Conservation (phyloP, 164 flowering plant species). For the Umbellularia californica region DNA sequence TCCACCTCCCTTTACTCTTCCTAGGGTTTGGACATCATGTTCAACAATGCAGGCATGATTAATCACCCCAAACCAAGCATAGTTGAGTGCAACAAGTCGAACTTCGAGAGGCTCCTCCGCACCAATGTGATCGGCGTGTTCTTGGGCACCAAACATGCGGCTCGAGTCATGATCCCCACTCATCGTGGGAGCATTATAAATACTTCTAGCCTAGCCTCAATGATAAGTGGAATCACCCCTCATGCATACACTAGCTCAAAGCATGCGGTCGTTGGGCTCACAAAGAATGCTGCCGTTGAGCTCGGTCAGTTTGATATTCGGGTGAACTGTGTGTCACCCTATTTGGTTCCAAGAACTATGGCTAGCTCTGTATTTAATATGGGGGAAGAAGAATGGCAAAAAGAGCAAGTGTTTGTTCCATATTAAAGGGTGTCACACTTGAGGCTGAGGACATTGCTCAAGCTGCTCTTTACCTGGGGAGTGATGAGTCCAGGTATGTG, state of each 20-base stretch:
- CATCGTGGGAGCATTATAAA: constrained; percentile 6
- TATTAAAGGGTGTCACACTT: background rate
- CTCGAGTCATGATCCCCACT: constrained; percentile 9
- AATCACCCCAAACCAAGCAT: constrained; percentile 18
- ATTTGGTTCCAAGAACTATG: background rate
- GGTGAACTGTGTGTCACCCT: constrained; percentile 9
- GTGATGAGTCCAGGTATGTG: constrained; percentile 12
- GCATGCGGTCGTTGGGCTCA: constrained; percentile 6
- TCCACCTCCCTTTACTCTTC: no score
- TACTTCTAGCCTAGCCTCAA: constrained; percentile 1
- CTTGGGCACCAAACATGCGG: constrained; percentile 12
- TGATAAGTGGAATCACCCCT: background rate
- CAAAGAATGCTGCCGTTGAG: constrained; percentile 8
- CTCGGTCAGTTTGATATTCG: constrained; percentile 11
- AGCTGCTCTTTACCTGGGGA: constrained; percentile 6
- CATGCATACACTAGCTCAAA: constrained; percentile 10
- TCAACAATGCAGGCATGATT: constrained; percentile 44
- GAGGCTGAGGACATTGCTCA: constrained; percentile 9
- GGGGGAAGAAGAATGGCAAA: background rate
- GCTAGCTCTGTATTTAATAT: background rate
- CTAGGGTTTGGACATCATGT: constrained; percentile 49
- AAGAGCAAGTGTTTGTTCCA: background rate
- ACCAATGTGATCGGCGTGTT: constrained; percentile 34
- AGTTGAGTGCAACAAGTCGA: constrained; percentile 22
- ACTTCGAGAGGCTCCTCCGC: constrained; percentile 31